Percentiles rank a stretch among this genome's conserved stretches.
Conservation (phyloP, 371 early-diverging fungal genomes). For the Mucor mucedo region DNA sequence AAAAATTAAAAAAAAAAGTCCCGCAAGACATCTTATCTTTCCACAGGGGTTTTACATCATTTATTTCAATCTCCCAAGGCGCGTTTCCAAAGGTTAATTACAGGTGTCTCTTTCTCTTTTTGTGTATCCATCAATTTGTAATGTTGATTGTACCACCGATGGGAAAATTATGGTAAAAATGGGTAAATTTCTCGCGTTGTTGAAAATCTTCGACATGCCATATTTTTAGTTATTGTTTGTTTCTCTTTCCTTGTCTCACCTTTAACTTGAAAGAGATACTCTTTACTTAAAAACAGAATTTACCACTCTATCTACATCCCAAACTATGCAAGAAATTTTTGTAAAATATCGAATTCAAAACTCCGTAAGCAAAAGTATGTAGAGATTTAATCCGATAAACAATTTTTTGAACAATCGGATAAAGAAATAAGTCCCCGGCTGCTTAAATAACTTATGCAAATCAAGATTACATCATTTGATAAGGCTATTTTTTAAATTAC, state of each 20-base stretch:
- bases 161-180: constrained; percentile 17
- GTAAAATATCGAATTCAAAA: background rate
- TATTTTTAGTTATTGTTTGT: no score
- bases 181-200: constrained; percentile 3
- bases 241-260: background rate
- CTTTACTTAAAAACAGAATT: background rate
- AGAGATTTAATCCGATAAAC: constrained; percentile 7
- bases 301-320: background rate
- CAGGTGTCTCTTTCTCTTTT: background rate
- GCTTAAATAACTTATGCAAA: background rate
- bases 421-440: constrained; percentile 1
- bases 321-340: background rate
- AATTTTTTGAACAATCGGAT: no score
- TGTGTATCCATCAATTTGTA: constrained; percentile 2
- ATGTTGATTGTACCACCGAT: constrained; percentile 11
- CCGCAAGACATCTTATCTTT: constrained; percentile 24
- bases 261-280: background rate
- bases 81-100: constrained; percentile 4
- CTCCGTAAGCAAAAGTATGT: constrained; percentile 1
- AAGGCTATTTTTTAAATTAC: background rate
- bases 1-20: constrained; percentile 7
- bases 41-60: constrained; percentile 32
- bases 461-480: constrained; percentile 6
- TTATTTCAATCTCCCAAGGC: constrained; percentile 26
- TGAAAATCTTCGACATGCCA: background rate